Evolutionary conservation across 371 early-diverging fungal species (phyloP), one percentile per base, ranked within the genome.

Genomic region (Batkoa obscura): DNA sequence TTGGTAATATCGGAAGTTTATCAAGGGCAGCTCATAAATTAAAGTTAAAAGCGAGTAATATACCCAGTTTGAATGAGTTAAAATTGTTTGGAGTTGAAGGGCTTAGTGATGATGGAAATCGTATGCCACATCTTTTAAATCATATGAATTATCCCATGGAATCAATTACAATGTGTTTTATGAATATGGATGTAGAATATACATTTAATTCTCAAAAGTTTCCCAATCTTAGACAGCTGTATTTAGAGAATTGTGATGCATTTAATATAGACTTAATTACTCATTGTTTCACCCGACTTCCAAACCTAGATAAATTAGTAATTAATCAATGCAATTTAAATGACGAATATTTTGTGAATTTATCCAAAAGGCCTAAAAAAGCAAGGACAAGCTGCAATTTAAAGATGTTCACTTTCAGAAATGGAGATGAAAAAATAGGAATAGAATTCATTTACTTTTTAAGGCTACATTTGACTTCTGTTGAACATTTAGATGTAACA

Each of bases 361-460:
- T 12, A 74, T 84, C 49, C 78, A 80, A 60, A 72, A 78, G 39
- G 72, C 83, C 50, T 78, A 76, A 57, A 70, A 82, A 45, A 78
- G 80, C n/a, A n/a, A n/a, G n/a, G n/a, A n/a, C n/a, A n/a, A n/a
- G n/a, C n/a, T n/a, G n/a, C n/a, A n/a, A n/a, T n/a, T n/a, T n/a
- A n/a, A n/a, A n/a, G n/a, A n/a, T n/a, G n/a, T n/a, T n/a, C n/a
- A n/a, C n/a, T n/a, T n/a, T n/a, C n/a, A n/a, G n/a, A n/a, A n/a
- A n/a, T n/a, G n/a, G n/a, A n/a, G n/a, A n/a, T n/a, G n/a, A n/a
- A n/a, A n/a, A n/a, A n/a, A n/a, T n/a, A n/a, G n/a, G n/a, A n/a
- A n/a, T n/a, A n/a, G n/a, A n/a, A n/a, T n/a, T n/a, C n/a, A n/a
- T n/a, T n/a, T n/a, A n/a, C n/a, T n/a, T n/a, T n/a, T n/a, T n/a